These are phyloP conservation scores for Mycena vitilis DNA, from an alignment of 768 basidiomycete genomes.

Conservation along the genomic window DNA sequence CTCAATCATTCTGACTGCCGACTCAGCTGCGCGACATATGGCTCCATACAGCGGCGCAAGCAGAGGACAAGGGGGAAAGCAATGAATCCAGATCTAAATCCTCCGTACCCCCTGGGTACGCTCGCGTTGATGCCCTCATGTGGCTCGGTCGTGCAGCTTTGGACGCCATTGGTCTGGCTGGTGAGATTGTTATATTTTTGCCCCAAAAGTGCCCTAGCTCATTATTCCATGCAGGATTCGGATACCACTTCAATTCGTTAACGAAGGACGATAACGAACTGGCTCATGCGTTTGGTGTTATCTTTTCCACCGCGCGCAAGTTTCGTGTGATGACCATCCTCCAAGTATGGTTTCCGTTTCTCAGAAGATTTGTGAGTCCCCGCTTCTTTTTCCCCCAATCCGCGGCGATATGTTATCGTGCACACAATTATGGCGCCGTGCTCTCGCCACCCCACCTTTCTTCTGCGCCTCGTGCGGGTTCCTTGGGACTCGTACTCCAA, in stretches of 20 bases:
- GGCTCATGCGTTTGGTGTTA: conserved; percentile 63
- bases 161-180: conserved; percentile 76
- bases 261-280: conserved; percentile 60
- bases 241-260: conserved; percentile 70
- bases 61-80: conserved; percentile 14
- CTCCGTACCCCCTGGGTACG: conserved; percentile 16
- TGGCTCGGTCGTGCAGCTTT: conserved; percentile 72
- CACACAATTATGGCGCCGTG: not conserved
- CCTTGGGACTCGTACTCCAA: not conserved
- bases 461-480: conserved; percentile 19
- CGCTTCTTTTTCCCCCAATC: conserved; percentile 9
- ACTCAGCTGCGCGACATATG: conserved; percentile 61
- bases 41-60: conserved; percentile 39
- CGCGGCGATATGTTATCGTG: conserved; percentile 28
- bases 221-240: conserved; percentile 57
- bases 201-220: not conserved
- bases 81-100: conserved; percentile 33
- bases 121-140: conserved; percentile 61
- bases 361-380: conserved; percentile 63
- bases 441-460: not conserved
- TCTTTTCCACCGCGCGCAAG: conserved; percentile 64
- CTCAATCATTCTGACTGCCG: conserved; percentile 20
- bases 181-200: conserved; percentile 41
- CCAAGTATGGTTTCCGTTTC: conserved; percentile 67
- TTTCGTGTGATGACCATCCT: conserved; percentile 66